Evolutionary conservation across 257 asterid species (phyloP).

Genomic region (Capsicum baccatum): DNA sequence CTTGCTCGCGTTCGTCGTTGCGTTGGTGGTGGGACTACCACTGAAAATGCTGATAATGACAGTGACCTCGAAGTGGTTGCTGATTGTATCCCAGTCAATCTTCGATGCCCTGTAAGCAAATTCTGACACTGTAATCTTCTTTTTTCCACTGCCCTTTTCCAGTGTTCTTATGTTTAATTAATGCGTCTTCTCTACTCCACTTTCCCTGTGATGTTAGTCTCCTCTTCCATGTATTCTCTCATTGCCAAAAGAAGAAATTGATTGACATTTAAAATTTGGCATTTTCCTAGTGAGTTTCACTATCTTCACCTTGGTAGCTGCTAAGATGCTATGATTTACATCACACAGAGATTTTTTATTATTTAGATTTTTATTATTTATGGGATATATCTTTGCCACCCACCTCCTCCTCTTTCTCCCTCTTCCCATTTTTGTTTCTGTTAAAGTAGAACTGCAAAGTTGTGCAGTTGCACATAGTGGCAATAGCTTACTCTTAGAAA

Average conservation of each 20-base stretch:
- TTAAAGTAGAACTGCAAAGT: constrained; percentile 9
- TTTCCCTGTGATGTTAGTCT: constrained; percentile 18
- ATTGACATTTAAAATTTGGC: constrained; percentile 5
- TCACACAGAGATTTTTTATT: neutral
- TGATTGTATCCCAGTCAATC: constrained; percentile 72
- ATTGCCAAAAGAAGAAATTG: constrained; percentile 12
- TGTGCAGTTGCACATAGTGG: neutral
- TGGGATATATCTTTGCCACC: neutral
- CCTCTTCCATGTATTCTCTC: constrained; percentile 17
- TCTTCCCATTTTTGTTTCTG: neutral
- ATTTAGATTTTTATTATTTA: neutral
- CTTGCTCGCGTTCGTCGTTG: constrained; percentile 54
- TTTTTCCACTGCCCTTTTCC: neutral
- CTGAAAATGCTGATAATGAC: constrained; percentile 86
- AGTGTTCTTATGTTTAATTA: neutral
- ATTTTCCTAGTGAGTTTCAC: neutral
- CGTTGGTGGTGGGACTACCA: constrained; percentile 68
- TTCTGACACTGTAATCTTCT: neutral
- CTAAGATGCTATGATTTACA: neutral
- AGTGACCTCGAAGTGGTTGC: constrained; percentile 86
- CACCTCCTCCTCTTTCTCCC: neutral
- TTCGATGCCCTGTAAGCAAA: constrained; percentile 83
- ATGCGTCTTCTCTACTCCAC: constrained; percentile 16
- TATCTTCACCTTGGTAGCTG: neutral
- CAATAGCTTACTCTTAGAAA: too few species aligned